These are phyloP conservation scores for Achlya hypogyna DNA, from an alignment of 352 stramenopile genomes.

Conservation along the genomic window DNA sequence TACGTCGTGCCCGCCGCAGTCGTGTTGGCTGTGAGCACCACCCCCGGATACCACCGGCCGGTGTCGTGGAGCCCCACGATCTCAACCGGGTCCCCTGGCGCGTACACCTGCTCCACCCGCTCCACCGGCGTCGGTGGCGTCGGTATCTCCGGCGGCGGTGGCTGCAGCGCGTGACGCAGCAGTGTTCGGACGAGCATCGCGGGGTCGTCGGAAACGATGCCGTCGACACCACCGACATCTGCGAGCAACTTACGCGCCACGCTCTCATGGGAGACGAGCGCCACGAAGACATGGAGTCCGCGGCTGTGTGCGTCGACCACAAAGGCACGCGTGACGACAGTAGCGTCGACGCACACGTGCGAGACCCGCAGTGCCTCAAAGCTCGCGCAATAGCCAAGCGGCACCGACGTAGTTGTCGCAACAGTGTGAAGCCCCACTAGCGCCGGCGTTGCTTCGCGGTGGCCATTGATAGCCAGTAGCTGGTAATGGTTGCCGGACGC, in stretches of 20 bases:
- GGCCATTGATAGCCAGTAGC: slow-evolving; percentile 7
- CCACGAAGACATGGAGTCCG: slow-evolving; percentile 12
- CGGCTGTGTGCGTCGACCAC: slow-evolving; percentile 7
- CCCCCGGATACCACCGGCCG: slow-evolving; percentile 51
- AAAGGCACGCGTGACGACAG: slow-evolving; percentile 9
- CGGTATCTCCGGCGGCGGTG: not conserved
- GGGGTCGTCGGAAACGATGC: not conserved
- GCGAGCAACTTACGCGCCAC: slow-evolving; percentile 13
- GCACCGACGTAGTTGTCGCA: slow-evolving; percentile 2
- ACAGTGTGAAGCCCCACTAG: slow-evolving; percentile 5
- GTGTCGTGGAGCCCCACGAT: slow-evolving; percentile 28
- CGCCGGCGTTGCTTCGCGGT: not conserved
- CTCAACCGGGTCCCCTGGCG: slow-evolving; percentile 57
- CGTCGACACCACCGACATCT: slow-evolving; percentile 9
- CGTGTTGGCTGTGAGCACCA: slow-evolving; percentile 30
- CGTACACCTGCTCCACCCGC: slow-evolving; percentile 23
- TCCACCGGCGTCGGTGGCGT: not conserved
- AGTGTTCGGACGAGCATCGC: slow-evolving; percentile 4
- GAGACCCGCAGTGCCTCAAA: slow-evolving; percentile 9
- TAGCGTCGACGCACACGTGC: slow-evolving; percentile 11
- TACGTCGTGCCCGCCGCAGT: slow-evolving; percentile 34
- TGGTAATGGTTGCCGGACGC: slow-evolving; percentile 18
- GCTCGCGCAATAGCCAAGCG: slow-evolving; percentile 9
- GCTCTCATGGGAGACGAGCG: not conserved
- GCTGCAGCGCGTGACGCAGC: slow-evolving; percentile 3